Base-by-base conservation (phyloP, 2,329 filamentous ascomycete genomes). In the Cladosporium velox region DNA sequence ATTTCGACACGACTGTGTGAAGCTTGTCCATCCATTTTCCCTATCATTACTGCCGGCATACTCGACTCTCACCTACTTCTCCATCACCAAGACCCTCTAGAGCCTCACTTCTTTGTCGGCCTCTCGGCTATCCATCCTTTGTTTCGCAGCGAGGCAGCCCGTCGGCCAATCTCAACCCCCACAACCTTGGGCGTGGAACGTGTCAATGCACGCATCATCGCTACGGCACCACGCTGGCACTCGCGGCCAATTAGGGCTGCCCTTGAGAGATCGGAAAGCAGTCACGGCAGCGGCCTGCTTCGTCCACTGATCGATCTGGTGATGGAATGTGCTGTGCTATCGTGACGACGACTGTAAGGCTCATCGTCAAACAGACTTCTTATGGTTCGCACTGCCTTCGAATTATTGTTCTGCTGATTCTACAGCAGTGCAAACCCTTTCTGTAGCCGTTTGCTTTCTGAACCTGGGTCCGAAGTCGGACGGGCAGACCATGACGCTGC, bases 131-230 rank as follows among this genome's bases (percentile, higher is more conserved):
- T 24, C 26, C 6, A 18, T 28, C 49, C 24, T 54, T 54, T 30
- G 12, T 54, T 28, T 28, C 49, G 49, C 49, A 54, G 10, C 49
- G 10, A 6, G 30, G 30, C 30, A 32, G 30, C 30, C 30, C 30
- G 30, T 54, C 49, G 24, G 49, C 28, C 49, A 54, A 54, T 38
- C 34, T 18, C n/a, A 58, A 38, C 55, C 55, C 55, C 55, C 55
- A 58, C 55, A 58, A 10, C 41, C 10, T 47, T 47, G 41, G n/a
- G 10, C n/a, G 8, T 47, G n/a, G 10, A 47, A 54, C 30, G 10
- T 11, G 52, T 41, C 55, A 26, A 49, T 49, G 59, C 41, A 32
- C 41, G 41, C 59, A 61, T 61, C 59, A 61, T 61, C 38, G 44
- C 41, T 34, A 54, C 49, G 15, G 24, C 44, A 44, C 38, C 38